These are phyloP conservation scores for Aspergillus biplanus DNA, from an alignment of 495 filamentous ascomycete species.

Conservation along the genomic window DNA sequence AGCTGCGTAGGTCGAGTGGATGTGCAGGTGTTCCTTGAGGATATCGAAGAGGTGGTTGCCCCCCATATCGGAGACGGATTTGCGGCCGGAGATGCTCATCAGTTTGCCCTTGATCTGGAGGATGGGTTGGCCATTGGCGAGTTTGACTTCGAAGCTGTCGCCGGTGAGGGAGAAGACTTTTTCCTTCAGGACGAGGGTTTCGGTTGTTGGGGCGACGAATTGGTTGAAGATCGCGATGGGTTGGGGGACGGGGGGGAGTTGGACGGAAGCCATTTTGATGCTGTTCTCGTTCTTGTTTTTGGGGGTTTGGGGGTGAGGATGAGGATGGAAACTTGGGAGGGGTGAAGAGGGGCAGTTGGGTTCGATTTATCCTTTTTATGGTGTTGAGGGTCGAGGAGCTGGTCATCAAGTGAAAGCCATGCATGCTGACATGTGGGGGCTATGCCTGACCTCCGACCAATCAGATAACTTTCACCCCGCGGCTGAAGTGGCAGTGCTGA, in stretches of 20 bases:
- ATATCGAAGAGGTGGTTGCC: conserved; percentile 57
- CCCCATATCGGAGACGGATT: conserved; percentile 47
- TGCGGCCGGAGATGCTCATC: conserved; percentile 44
- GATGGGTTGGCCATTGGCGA: conserved; percentile 45
- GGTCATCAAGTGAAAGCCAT: too few species aligned
- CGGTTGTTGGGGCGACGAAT: neutral
- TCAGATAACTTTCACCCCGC: too few species aligned
- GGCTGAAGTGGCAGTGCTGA: too few species aligned
- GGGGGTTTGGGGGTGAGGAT: too few species aligned
- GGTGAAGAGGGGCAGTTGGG: too few species aligned
- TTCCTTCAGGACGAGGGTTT: neutral
- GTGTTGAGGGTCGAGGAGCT: too few species aligned
- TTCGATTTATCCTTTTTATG: too few species aligned
- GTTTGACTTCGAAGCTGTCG: conserved; percentile 52
- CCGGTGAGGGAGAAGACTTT: neutral
- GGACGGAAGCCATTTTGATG: neutral
- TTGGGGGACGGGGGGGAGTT: neutral
- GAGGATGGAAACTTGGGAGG: too few species aligned
- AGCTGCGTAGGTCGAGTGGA: conserved; percentile 52
- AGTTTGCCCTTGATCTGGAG: conserved; percentile 57
- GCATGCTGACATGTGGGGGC: too few species aligned
- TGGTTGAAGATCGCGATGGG: neutral
- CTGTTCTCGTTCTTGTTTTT: neutral
- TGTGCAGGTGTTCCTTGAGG: conserved; percentile 51
- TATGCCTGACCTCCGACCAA: too few species aligned